These are phyloP conservation scores for Phialophora verrucosa DNA, from an alignment of 2,329 filamentous ascomycete genomes.

Conservation along the genomic window DNA sequence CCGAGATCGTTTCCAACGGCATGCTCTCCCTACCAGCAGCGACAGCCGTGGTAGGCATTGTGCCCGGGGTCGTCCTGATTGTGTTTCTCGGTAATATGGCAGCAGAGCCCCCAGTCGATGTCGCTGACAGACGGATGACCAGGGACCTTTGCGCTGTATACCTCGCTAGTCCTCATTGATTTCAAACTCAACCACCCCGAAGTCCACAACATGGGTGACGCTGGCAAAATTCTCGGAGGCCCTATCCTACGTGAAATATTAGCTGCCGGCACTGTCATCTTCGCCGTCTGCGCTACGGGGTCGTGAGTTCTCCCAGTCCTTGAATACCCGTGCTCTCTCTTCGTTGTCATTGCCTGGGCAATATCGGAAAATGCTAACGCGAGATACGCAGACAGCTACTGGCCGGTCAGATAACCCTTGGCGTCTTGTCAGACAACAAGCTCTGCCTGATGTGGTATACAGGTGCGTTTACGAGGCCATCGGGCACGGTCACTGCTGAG, in stretches of 20 bases:
- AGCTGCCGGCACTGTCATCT: slow-evolving; percentile 57
- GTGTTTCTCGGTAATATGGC: slow-evolving; percentile 51
- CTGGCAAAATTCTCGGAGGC: slow-evolving; percentile 61
- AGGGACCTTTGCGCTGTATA: slow-evolving; percentile 57
- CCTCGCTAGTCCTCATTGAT: slow-evolving; percentile 55
- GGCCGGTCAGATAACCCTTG: slow-evolving; percentile 58
- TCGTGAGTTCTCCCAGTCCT: slow-evolving; percentile 37
- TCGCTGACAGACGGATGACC: slow-evolving; percentile 7
- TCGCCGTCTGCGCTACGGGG: slow-evolving; percentile 59
- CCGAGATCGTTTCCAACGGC: slow-evolving; percentile 61
- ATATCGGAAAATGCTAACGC: neutral
- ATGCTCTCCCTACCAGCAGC: slow-evolving; percentile 61
- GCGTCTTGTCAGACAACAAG: slow-evolving; percentile 52
- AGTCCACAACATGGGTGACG: slow-evolving; percentile 65
- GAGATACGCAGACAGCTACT: slow-evolving; percentile 51
- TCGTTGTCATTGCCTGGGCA: neutral
- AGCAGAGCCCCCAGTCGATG: neutral
- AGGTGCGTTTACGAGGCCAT: slow-evolving; percentile 38
- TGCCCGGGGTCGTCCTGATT: slow-evolving; percentile 60
- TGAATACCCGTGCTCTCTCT: neutral
- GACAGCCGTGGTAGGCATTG: slow-evolving; percentile 58
- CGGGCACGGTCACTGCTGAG: neutral
- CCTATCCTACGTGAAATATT: slow-evolving; percentile 58
- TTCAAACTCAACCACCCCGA: slow-evolving; percentile 62
- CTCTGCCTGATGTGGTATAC: slow-evolving; percentile 59